Evolutionary conservation across 1,284 basidiomycete genomes (phyloP).

Genomic region (Moniliella sp.): DNA sequence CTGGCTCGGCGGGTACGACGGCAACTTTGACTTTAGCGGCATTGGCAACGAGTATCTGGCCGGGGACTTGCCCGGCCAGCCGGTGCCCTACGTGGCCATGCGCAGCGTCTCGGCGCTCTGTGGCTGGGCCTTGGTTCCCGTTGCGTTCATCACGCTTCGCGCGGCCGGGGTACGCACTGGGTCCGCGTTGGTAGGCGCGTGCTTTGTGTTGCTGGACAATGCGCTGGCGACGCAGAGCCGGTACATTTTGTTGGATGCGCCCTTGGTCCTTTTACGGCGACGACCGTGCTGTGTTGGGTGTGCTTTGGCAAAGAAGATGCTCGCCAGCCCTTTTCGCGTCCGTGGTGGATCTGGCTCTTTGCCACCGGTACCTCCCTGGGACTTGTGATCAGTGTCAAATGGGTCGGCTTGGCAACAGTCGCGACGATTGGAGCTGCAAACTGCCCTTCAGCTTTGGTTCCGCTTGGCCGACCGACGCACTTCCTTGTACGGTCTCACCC

Average conservation of each 20-base stretch:
- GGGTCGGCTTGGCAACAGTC: constrained; percentile 98
- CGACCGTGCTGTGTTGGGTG: constrained; percentile 66
- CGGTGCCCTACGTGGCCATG: constrained; percentile 87
- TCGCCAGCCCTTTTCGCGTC: constrained; percentile 47
- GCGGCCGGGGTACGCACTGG: constrained; percentile 61
- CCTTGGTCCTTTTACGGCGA: constrained; percentile 83
- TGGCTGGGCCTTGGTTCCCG: constrained; percentile 61
- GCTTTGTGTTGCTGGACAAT: constrained; percentile 90
- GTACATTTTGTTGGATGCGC: constrained; percentile 87
- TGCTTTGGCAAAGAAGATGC: constrained; percentile 78
- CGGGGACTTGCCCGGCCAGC: constrained; percentile 23
- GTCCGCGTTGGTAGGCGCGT: constrained; percentile 64
- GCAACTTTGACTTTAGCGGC: constrained; percentile 85
- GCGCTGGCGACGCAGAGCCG: constrained; percentile 83
- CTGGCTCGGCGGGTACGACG: constrained; percentile 72
- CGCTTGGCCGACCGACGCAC: constrained; percentile 70
- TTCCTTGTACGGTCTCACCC: constrained; percentile 50
- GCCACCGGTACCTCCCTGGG: constrained; percentile 72
- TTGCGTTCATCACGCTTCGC: constrained; percentile 80
- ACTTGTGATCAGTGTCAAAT: constrained; percentile 79
- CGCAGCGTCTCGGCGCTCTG: constrained; percentile 71
- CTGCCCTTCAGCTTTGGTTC: constrained; percentile 67
- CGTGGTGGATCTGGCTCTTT: constrained; percentile 79
- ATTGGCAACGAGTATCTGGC: constrained; percentile 44
- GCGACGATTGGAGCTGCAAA: constrained; percentile 70